These are phyloP conservation scores for Trebouxia sp. DNA, from an alignment of 139 green algal genomes.

Conservation along the genomic window DNA sequence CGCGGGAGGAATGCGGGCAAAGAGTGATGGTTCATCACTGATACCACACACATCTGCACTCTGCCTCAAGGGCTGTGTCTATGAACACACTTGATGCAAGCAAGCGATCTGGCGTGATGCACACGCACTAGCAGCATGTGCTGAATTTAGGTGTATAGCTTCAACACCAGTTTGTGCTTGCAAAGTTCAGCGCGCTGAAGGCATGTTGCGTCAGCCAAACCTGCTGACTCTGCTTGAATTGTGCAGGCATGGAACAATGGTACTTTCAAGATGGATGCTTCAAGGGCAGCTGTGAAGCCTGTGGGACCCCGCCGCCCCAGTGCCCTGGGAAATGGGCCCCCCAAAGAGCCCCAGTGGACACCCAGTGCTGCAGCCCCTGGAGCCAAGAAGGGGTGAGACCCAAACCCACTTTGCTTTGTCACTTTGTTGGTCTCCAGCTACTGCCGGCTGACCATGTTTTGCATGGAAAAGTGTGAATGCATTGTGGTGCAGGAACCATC, in stretches of 20 bases:
- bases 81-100: too few relatives aligned
- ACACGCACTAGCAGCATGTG: too few relatives aligned
- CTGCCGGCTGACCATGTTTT: too few relatives aligned
- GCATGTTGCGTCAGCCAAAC: too few relatives aligned
- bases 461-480: not conserved
- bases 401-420: not conserved
- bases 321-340: not conserved
- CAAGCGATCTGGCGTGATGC: too few relatives aligned
- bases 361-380: slow-evolving; percentile 11
- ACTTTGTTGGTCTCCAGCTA: not conserved
- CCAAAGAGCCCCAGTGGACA: not conserved
- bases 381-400: slow-evolving; percentile 28
- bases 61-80: too few relatives aligned
- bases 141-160: too few relatives aligned
- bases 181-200: too few relatives aligned
- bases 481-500: not conserved
- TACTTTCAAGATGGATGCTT: slow-evolving; percentile 26
- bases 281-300: slow-evolving; percentile 17
- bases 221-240: not conserved
- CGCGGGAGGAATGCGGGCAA: too few relatives aligned
- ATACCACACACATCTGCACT: too few relatives aligned
- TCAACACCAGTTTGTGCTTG: too few relatives aligned
- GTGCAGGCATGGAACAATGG: slow-evolving; percentile 29
- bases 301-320: not conserved
- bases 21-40: too few relatives aligned